phyloP scores from a whole-genome alignment of 2,329 filamentous ascomycete genomes.

The Cladophialophora bantiana region DNA sequence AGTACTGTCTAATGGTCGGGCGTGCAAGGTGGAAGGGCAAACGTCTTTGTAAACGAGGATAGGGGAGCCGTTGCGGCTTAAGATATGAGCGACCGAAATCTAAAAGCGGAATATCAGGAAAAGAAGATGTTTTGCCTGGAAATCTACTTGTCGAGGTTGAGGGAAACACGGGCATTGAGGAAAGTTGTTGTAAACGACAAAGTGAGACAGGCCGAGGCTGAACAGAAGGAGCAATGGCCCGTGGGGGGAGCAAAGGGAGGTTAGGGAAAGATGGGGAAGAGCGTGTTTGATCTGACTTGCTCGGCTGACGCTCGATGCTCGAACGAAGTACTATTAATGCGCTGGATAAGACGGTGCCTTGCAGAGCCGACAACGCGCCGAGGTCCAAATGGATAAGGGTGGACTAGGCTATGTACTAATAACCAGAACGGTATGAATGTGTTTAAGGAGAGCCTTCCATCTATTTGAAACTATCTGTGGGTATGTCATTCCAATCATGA shows the following conservation, averaged over 20 bases:
- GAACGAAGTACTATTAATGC: neutral
- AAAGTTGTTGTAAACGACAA: neutral
- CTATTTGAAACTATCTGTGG: slow-evolving; percentile 1
- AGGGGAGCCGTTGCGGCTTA: neutral
- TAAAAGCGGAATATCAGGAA: neutral
- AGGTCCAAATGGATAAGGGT: slow-evolving; percentile 7
- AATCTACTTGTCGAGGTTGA: slow-evolving; percentile 3
- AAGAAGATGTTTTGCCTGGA: neutral
- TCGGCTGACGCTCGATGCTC: neutral
- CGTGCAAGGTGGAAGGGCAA: neutral
- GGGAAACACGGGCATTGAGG: slow-evolving; percentile 11
- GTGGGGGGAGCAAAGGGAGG: slow-evolving; percentile 4
- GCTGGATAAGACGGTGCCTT: slow-evolving; percentile 4
- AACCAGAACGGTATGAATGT: neutral
- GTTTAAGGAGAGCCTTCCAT: neutral
- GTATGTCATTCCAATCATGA: slow-evolving; percentile 13
- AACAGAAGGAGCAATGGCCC: slow-evolving; percentile 6
- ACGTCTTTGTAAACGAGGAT: neutral
- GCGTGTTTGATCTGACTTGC: neutral
- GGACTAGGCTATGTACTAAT: neutral
- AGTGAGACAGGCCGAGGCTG: slow-evolving; percentile 19
- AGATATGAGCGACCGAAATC: neutral
- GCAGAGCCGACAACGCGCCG: slow-evolving; percentile 21
- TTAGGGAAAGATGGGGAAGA: neutral
- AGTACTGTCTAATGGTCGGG: neutral